These are phyloP conservation scores for Logfia minima DNA, from an alignment of 129 eudicot genomes.

Conservation along the genomic window DNA sequence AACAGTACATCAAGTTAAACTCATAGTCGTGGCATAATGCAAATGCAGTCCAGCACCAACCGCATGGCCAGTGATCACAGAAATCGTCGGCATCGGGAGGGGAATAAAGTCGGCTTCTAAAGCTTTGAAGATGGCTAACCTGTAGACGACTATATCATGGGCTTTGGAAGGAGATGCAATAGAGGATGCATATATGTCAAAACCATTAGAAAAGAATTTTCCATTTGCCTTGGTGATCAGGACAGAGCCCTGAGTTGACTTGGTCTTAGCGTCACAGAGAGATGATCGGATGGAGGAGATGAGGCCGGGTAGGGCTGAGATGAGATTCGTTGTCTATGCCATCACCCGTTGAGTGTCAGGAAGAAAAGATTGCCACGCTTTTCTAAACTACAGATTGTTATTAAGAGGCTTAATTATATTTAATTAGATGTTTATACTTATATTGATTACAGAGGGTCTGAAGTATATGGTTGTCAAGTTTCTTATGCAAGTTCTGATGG, in stretches of 20 bases:
- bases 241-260: not conserved
- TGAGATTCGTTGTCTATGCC: not conserved
- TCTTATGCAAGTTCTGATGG: too few relatives aligned
- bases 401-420: too few relatives aligned
- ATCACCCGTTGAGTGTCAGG: not conserved
- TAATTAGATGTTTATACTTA: too few relatives aligned
- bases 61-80: slow-evolving; percentile 70
- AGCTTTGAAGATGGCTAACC: slow-evolving; percentile 36
- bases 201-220: not conserved
- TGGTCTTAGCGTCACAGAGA: not conserved
- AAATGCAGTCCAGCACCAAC: slow-evolving; percentile 38
- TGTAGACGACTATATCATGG: slow-evolving; percentile 1
- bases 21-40: slow-evolving; percentile 68
- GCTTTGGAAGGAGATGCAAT: not conserved
- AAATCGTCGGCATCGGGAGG: slow-evolving; percentile 74
- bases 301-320: not conserved
- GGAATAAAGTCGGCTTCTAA: slow-evolving; percentile 46
- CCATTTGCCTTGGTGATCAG: not conserved
- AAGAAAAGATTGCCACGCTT: slow-evolving; percentile 1
- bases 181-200: not conserved
- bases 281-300: slow-evolving; percentile 16
- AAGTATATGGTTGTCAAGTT: too few relatives aligned
- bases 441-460: too few relatives aligned
- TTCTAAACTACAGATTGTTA: slow-evolving; percentile 1
- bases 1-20: not conserved